Base-by-base conservation (phyloP, 345 rosid genomes). In the Ceriops zippeliana region DNA sequence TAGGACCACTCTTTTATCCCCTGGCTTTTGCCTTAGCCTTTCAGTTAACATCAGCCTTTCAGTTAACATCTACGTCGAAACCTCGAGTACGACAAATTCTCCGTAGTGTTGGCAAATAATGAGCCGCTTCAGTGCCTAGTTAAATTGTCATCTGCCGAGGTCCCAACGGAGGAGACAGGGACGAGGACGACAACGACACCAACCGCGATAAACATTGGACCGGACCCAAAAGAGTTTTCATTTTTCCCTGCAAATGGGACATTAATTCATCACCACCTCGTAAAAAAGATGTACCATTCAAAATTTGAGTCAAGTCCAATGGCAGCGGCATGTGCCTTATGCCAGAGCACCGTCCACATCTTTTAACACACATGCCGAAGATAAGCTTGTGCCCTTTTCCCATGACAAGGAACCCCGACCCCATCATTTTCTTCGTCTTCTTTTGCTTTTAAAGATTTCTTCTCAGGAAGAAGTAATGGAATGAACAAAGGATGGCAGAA, bases 351-450 rank as follows among this genome's bases (percentile, higher is more conserved):
- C 59, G 6, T 60, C 34, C 7, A 20, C 58, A 6, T 67, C 68
- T 46, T 24, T 57, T 51, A 32, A 34, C 59, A 10, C 11, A 6
- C 7, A 35, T 31, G 20, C 32, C 35, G 5, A 47, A 42, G 46
- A 61, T 32, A 47, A n/a, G 61, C 54, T 5, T 65, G 63, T 11
- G 38, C 58, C 62, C 71, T 5, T 52, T 28, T 49, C 28, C 7
- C 61, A 17, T 7, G 56, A 26, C 70, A 69, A 19, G 35, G 66
- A 63, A 62, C 62, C 70, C 70, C 28, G 62, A 51, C 66, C 62
- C 70, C 70, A 60, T 13, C 30, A 24, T 27, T 56, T 62, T 32
- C 58, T 51, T 5, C 26, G 19, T 46, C 37, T 70, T 31, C 51
- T 28, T 71, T 52, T 20, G 34, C 21, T 19, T 30, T 19, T 1